phyloP scores from a whole-genome alignment of 1,284 basidiomycete genomes.

The Ganoderma resinaceum region DNA sequence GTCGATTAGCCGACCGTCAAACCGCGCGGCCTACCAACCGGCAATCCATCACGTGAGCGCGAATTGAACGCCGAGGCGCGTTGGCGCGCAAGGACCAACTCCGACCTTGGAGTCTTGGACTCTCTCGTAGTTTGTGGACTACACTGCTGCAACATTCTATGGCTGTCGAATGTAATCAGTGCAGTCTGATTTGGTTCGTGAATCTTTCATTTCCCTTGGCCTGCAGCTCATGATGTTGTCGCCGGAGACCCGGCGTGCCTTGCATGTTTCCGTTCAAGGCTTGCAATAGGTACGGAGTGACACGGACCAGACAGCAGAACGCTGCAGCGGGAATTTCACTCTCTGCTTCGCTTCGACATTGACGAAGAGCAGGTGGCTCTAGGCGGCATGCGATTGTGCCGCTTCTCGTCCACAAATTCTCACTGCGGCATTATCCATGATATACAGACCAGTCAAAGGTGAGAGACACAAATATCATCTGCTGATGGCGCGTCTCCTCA shows the following conservation, averaged over 20 bases:
- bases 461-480: constrained; percentile 15
- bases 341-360: background rate
- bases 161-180: background rate
- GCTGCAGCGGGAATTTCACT: background rate
- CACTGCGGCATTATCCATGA: background rate
- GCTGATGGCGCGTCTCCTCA: background rate
- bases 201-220: background rate
- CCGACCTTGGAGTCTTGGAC: too few species aligned
- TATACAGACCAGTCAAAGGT: constrained; percentile 72
- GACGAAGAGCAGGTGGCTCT: background rate
- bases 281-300: too few species aligned
- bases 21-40: constrained; percentile 7
- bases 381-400: background rate
- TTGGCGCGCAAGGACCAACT: constrained; percentile 2
- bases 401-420: background rate
- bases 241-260: background rate
- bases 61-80: constrained; percentile 13
- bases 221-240: background rate
- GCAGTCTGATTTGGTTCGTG: background rate
- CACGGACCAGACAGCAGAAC: background rate
- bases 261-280: background rate
- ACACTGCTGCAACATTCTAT: too few species aligned
- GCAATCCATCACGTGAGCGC: constrained; percentile 29
- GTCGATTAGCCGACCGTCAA: constrained; percentile 24
- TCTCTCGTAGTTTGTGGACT: too few species aligned